Conservation (phyloP, 768 basidiomycete species). For the Pisolithus sp. region DNA sequence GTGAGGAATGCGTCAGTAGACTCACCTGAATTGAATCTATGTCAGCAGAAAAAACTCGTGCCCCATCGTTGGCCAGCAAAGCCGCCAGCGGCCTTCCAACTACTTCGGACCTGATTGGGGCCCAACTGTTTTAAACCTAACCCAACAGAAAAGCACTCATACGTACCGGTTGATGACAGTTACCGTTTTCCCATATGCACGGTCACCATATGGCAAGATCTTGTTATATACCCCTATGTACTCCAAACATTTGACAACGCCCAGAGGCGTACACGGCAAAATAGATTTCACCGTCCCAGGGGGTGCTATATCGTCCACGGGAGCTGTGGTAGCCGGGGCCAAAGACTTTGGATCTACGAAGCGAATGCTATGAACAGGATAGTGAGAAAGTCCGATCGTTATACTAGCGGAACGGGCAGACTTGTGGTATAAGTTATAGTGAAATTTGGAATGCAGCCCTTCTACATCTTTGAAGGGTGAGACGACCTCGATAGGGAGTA, state of each 20-base stretch:
- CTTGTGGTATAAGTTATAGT: slow-evolving; percentile 95
- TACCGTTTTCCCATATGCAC: slow-evolving; percentile 88
- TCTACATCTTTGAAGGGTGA: slow-evolving; percentile 97
- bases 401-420: slow-evolving; percentile 28
- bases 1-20: background rate
- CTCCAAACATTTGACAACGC: slow-evolving; percentile 93
- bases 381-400: background rate
- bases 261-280: slow-evolving; percentile 94
- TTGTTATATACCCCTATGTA: slow-evolving; percentile 88
- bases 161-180: slow-evolving; percentile 89
- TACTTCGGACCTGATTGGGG: slow-evolving; percentile 74
- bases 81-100: slow-evolving; percentile 97
- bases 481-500: slow-evolving; percentile 53
- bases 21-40: slow-evolving; percentile 85
- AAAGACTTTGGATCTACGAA: slow-evolving; percentile 80
- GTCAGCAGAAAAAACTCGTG: slow-evolving; percentile 90
- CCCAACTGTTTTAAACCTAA: slow-evolving; percentile 2
- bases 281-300: slow-evolving; percentile 91
- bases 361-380: slow-evolving; percentile 60
- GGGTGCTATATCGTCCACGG: slow-evolving; percentile 58
- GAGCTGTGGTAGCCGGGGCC: slow-evolving; percentile 34
- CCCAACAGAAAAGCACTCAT: background rate
- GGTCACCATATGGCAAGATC: slow-evolving; percentile 87
- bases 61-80: slow-evolving; percentile 92
- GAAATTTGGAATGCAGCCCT: slow-evolving; percentile 93